phyloP scores from a whole-genome alignment of 306 rosid genomes.

The Glycine tomentella region DNA sequence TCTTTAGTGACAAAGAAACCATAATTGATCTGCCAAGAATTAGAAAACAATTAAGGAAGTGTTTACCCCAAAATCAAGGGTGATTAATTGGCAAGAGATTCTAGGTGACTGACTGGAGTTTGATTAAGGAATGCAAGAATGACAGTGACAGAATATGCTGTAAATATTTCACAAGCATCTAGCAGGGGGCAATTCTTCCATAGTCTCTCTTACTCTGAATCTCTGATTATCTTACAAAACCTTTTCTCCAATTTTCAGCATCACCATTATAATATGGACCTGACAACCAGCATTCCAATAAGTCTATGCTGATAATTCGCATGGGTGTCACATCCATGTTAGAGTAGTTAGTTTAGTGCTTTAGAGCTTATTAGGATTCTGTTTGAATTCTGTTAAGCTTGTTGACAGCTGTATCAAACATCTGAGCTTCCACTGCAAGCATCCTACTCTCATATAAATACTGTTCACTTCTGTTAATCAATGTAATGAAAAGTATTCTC shows the following conservation, averaged over 20 bases:
- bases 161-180: not conserved
- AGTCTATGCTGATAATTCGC: not conserved
- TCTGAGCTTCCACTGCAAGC: not conserved
- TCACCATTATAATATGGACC: slow-evolving; percentile 28
- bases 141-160: not conserved
- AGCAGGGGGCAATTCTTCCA: not conserved
- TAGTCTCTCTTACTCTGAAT: not conserved
- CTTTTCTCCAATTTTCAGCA: not conserved
- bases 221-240: not conserved
- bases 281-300: not conserved
- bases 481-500: not conserved
- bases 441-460: not conserved
- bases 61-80: not conserved
- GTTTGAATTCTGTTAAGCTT: not conserved
- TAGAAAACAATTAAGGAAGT: not conserved
- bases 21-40: not conserved
- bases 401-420: not conserved
- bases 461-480: not conserved
- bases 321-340: not conserved
- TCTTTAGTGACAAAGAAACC: slow-evolving; percentile 4
- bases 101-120: not conserved
- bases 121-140: not conserved
- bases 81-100: not conserved
- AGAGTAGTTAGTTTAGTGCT: not conserved
- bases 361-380: not conserved